Conservation (phyloP, 192 early-diverging fungal genomes). For the Entophlyctis helioformis region DNA sequence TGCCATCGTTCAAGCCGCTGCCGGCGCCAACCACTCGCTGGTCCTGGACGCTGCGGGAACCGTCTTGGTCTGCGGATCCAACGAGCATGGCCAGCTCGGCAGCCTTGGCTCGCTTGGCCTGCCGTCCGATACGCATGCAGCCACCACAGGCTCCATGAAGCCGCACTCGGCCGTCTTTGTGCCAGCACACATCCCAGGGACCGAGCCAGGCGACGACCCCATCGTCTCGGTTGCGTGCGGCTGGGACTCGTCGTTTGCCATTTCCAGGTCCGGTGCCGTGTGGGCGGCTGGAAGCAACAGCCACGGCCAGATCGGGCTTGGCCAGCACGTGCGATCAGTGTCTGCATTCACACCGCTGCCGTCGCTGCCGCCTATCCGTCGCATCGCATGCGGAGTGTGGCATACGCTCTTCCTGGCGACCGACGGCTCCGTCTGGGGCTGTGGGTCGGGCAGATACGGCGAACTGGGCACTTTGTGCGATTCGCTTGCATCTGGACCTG, state of each 20-base stretch:
- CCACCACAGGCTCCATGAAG: no score
- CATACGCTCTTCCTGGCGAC: conserved; percentile 17
- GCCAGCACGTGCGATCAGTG: background rate
- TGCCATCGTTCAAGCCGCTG: no score
- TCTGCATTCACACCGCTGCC: background rate
- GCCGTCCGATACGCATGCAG: background rate
- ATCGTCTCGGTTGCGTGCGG: conserved; percentile 39
- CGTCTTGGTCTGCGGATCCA: conserved; percentile 34
- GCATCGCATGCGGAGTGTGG: conserved; percentile 9
- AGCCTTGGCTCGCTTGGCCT: background rate
- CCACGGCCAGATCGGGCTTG: conserved; percentile 10
- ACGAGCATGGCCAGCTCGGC: conserved; percentile 36
- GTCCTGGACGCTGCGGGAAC: conserved; percentile 22
- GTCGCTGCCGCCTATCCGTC: background rate
- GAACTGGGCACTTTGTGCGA: no score
- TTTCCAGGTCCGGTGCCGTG: conserved; percentile 2
- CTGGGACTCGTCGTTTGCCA: conserved; percentile 42
- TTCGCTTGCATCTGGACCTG: no score
- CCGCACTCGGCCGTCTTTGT: no score
- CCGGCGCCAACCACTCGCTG: conserved; percentile 60
- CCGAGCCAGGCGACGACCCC: background rate
- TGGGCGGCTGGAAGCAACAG: conserved; percentile 14
- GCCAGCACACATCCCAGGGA: no score
- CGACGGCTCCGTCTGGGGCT: conserved; percentile 32
- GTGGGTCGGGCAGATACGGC: conserved; percentile 40